Conservation (phyloP, 306 rosid genomes). For the Medicago arabica region DNA sequence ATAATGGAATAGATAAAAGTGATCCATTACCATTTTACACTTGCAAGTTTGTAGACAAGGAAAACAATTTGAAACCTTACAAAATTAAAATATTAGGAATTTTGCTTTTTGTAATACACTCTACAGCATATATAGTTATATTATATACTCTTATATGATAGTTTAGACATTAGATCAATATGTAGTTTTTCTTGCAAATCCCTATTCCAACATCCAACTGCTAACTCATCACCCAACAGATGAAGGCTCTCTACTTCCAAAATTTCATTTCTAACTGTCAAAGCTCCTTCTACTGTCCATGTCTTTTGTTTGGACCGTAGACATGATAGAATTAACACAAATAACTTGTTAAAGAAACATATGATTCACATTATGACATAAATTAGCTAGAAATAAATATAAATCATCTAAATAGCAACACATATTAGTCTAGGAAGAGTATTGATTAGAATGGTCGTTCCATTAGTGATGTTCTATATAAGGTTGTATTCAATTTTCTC, state of each 20-base stretch:
- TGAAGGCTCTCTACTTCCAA: neutral
- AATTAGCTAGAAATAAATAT: no score
- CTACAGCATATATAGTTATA: neutral
- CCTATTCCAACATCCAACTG: neutral
- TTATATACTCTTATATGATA: neutral
- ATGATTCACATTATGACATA: neutral
- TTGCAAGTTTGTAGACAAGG: slow-evolving; percentile 21
- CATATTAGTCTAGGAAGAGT: no score
- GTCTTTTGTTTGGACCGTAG: slow-evolving; percentile 9
- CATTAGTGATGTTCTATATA: no score
- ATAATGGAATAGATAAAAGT: neutral
- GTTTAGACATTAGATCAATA: neutral
- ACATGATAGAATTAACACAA: neutral
- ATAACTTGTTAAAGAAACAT: neutral
- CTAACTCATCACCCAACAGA: neutral
- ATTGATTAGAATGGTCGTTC: no score
- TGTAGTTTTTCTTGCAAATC: slow-evolving; percentile 10
- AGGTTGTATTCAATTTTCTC: no score
- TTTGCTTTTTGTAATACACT: slow-evolving; percentile 3
- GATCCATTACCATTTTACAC: neutral
- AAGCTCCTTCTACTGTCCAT: neutral
- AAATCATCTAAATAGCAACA: no score
- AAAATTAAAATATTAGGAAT: neutral
- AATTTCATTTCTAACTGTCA: neutral
- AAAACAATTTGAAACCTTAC: slow-evolving; percentile 4